Evolutionary conservation across 495 filamentous ascomycete genomes (phyloP).

Genomic region (Penicillium cinerascens): DNA sequence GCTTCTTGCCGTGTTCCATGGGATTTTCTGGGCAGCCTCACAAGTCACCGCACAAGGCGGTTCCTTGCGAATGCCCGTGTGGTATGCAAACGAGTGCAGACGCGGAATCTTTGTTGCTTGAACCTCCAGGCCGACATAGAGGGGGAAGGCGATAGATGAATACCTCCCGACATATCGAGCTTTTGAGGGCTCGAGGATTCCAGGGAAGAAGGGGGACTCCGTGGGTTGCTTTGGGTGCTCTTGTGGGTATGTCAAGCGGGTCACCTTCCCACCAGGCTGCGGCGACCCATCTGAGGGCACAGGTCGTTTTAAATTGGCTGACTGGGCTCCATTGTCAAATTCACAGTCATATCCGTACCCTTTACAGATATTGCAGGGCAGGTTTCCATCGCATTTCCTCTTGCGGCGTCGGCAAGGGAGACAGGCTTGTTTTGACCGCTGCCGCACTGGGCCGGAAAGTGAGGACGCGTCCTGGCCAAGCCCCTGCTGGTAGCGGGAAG

Average conservation of each 20-base stretch:
- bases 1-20: constrained; percentile 21
- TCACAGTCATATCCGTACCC: constrained; percentile 42
- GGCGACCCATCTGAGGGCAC: neutral
- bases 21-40: constrained; percentile 19
- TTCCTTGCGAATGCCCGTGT: constrained; percentile 35
- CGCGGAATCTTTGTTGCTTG: constrained; percentile 38
- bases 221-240: constrained; percentile 3
- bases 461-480: neutral
- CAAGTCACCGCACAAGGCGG: constrained; percentile 7
- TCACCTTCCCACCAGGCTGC: neutral
- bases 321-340: constrained; percentile 18
- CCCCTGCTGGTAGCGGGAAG: neutral
- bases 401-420: constrained; percentile 41
- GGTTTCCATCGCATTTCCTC: constrained; percentile 40
- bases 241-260: neutral
- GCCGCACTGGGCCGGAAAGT: constrained; percentile 10
- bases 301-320: constrained; percentile 2
- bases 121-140: constrained; percentile 37
- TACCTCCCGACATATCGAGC: constrained; percentile 35
- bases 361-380: constrained; percentile 37
- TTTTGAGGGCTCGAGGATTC: constrained; percentile 24
- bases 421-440: constrained; percentile 36
- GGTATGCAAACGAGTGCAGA: constrained; percentile 46
- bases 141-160: constrained; percentile 42
- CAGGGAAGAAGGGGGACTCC: constrained; percentile 9